phyloP scores from a whole-genome alignment of 306 rosid species.

The Ormosia emarginata region DNA sequence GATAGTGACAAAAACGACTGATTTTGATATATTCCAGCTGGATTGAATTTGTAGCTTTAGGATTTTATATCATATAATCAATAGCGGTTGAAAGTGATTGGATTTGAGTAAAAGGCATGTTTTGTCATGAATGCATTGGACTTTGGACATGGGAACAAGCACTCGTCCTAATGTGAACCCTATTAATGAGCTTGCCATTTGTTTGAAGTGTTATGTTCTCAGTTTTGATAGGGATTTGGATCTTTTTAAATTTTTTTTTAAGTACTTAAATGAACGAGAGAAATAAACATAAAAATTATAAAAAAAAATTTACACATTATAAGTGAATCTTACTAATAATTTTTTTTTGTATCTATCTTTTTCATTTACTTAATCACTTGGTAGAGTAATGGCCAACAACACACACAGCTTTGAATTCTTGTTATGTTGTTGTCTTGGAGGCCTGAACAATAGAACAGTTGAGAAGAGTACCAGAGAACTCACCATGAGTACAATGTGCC shows the following conservation, averaged over 20 bases:
- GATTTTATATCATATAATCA: neutral
- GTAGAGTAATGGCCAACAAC: neutral
- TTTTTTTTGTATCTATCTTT: too few relatives aligned
- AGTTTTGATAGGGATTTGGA: too few relatives aligned
- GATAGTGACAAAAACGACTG: neutral
- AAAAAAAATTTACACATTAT: too few relatives aligned
- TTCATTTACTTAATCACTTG: too few relatives aligned
- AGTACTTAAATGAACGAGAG: too few relatives aligned
- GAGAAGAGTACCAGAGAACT: conserved; percentile 82
- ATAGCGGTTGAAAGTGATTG: neutral
- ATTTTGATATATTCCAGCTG: neutral
- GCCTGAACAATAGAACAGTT: conserved; percentile 73
- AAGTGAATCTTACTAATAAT: too few relatives aligned
- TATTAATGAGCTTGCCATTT: neutral
- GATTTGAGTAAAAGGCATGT: neutral
- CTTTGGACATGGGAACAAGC: neutral
- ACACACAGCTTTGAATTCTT: neutral
- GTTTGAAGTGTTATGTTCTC: neutral
- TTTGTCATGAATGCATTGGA: neutral
- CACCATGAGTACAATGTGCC: conserved; percentile 88
- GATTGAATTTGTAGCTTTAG: neutral
- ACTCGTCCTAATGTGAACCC: neutral
- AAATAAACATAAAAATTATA: too few relatives aligned
- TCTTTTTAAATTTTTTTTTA: too few relatives aligned
- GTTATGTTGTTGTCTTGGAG: conserved; percentile 49